Evolutionary conservation across 1,139 yeast species (phyloP).

Genomic region (Pichia cactophila): DNA sequence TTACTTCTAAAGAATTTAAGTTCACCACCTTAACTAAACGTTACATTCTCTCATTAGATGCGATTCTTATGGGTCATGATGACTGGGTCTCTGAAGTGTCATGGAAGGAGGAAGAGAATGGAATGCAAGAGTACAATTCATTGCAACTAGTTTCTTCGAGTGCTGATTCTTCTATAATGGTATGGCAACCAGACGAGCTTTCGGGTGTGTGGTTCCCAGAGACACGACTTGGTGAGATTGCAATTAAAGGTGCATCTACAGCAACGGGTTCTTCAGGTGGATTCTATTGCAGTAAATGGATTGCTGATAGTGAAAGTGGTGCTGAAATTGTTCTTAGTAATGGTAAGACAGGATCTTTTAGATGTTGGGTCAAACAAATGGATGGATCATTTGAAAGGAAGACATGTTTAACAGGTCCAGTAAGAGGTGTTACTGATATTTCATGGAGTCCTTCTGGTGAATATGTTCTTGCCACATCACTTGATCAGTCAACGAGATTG

Average conservation of each 20-base stretch:
- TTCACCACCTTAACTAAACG: slow-evolving; percentile 33
- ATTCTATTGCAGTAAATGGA: slow-evolving; percentile 88
- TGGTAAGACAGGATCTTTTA: slow-evolving; percentile 90
- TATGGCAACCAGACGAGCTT: slow-evolving; percentile 86
- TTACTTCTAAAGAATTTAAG: slow-evolving; percentile 60
- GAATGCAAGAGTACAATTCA: slow-evolving; percentile 20
- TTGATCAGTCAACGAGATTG: slow-evolving; percentile 90
- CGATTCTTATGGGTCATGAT: slow-evolving; percentile 94
- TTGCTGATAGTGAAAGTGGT: slow-evolving; percentile 33
- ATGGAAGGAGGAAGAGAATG: slow-evolving; percentile 46
- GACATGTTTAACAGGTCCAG: slow-evolving; percentile 71
- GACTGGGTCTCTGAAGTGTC: slow-evolving; percentile 88
- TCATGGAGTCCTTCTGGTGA: slow-evolving; percentile 69
- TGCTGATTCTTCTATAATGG: slow-evolving; percentile 89
- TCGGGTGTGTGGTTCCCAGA: slow-evolving; percentile 91
- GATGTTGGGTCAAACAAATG: slow-evolving; percentile 50
- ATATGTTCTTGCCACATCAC: slow-evolving; percentile 64
- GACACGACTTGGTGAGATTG: slow-evolving; percentile 79
- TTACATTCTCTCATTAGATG: slow-evolving; percentile 58
- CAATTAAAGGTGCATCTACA: slow-evolving; percentile 94
- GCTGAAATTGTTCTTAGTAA: slow-evolving; percentile 58
- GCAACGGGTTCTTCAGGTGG: slow-evolving; percentile 99
- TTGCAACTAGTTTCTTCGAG: slow-evolving; percentile 72
- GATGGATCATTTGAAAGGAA: slow-evolving; percentile 33
- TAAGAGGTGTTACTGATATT: slow-evolving; percentile 66